A percentile compares a stretch with the other conserved stretches of the same genome.
Conservation (phyloP, 257 asterid genomes). For the Fraxinus quadrangulata region DNA sequence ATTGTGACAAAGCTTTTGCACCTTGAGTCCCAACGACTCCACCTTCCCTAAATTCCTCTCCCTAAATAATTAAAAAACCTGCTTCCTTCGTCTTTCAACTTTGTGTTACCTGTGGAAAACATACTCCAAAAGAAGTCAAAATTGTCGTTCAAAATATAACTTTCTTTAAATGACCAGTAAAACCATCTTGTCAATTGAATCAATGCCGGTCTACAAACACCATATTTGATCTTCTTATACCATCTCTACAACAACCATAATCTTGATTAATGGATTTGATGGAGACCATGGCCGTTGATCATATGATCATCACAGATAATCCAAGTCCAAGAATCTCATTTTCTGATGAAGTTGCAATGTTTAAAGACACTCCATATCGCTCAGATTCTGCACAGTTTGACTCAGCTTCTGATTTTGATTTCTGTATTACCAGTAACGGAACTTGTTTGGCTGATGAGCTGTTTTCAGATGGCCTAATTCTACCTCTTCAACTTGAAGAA, state of each 20-base stretch:
- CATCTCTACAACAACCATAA: neutral
- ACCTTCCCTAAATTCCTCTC: neutral
- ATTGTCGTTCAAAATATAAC: neutral
- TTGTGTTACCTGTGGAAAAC: neutral
- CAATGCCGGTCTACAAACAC: conserved; percentile 7
- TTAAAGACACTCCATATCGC: conserved; percentile 14
- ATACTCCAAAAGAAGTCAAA: neutral
- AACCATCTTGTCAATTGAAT: conserved; percentile 9
- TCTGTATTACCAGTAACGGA: conserved; percentile 38
- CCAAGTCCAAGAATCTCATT: conserved; percentile 51
- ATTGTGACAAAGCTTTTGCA: conserved; percentile 19
- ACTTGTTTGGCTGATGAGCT: conserved; percentile 52
- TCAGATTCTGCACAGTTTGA: conserved; percentile 23
- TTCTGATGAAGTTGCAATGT: conserved; percentile 24
- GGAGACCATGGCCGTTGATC: conserved; percentile 36
- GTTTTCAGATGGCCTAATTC: conserved; percentile 48
- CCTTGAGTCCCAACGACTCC: neutral
- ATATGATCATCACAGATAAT: conserved; percentile 34
- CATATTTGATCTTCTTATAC: neutral
- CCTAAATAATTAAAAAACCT: neutral
- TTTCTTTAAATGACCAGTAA: conserved; percentile 28
- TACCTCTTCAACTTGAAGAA: conserved; percentile 43
- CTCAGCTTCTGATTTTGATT: conserved; percentile 39
- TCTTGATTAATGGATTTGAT: neutral
- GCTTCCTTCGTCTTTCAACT: neutral